A percentile compares a stretch with the other conserved stretches of the same genome.
These are phyloP conservation scores for Penicillium lividum DNA, from an alignment of 495 filamentous ascomycete genomes.

Conservation along the genomic window DNA sequence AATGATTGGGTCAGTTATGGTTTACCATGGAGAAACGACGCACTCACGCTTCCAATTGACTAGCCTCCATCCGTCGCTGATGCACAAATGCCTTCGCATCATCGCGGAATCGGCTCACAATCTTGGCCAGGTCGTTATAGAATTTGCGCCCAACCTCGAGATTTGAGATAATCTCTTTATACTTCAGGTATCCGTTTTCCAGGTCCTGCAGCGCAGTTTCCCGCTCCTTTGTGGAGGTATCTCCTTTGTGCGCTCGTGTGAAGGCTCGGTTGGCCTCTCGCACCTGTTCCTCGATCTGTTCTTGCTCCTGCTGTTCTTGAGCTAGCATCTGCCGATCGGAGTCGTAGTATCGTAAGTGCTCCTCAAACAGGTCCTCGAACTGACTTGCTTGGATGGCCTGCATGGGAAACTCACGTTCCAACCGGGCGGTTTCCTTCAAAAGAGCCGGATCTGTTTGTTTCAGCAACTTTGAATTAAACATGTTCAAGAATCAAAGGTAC, in stretches of 20 bases:
- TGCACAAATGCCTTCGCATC: constrained; percentile 77
- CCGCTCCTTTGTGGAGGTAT: constrained; percentile 72
- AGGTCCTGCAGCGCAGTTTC: constrained; percentile 85
- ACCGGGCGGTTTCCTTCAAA: constrained; percentile 73
- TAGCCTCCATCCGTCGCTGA: constrained; percentile 76
- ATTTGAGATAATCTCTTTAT: constrained; percentile 90
- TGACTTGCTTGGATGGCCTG: constrained; percentile 80
- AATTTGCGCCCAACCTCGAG: constrained; percentile 89
- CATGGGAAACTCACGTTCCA: constrained; percentile 85
- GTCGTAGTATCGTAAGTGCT: constrained; percentile 77
- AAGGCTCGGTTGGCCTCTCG: constrained; percentile 78
- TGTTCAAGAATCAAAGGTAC: constrained; percentile 16
- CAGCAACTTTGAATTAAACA: background rate
- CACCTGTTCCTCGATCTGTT: constrained; percentile 65
- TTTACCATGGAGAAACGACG: background rate
- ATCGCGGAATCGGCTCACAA: constrained; percentile 76
- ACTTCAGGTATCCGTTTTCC: constrained; percentile 91
- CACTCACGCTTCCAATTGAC: constrained; percentile 66
- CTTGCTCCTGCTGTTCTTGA: constrained; percentile 75
- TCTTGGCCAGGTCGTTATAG: constrained; percentile 91
- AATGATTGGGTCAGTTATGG: constrained; percentile 16
- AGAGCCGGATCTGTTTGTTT: constrained; percentile 60
- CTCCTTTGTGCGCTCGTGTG: constrained; percentile 65
- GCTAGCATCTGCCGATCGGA: constrained; percentile 67
- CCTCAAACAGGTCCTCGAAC: constrained; percentile 89